phyloP scores from a whole-genome alignment of 345 rosid species.

The Eutrema heterophyllum region DNA sequence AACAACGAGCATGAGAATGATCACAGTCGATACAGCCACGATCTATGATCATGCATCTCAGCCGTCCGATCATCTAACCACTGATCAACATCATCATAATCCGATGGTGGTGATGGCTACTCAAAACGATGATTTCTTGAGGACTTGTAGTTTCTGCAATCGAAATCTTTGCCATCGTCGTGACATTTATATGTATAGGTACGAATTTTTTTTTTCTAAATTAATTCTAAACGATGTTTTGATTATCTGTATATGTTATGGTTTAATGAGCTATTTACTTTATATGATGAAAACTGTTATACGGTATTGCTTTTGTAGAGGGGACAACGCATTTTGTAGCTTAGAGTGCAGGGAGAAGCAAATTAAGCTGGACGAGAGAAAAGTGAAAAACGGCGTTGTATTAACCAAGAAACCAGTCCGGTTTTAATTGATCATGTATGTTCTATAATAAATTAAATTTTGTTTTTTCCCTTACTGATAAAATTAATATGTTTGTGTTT shows the following conservation, averaged over 20 bases:
- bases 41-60: constrained; percentile 22
- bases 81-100: constrained; percentile 12
- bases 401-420: constrained; percentile 8
- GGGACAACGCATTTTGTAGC: constrained; percentile 92
- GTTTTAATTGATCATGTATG: not conserved
- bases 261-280: not conserved
- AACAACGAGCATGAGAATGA: constrained; percentile 67
- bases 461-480: not conserved
- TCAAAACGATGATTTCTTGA: constrained; percentile 21
- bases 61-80: constrained; percentile 29
- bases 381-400: constrained; percentile 27
- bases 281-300: not conserved
- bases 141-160: constrained; percentile 26
- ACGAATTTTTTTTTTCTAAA: not conserved
- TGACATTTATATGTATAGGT: constrained; percentile 91
- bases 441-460: not conserved
- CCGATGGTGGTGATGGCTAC: constrained; percentile 8
- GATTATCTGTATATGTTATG: not conserved
- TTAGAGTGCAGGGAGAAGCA: constrained; percentile 75
- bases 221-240: not conserved
- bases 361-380: constrained; percentile 63
- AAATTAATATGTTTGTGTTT: not conserved
- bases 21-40: constrained; percentile 37
- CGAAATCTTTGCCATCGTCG: constrained; percentile 32
- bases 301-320: constrained; percentile 35